Base-by-base conservation (phyloP, 129 eudicot species). In the Saussurea involucrata region DNA sequence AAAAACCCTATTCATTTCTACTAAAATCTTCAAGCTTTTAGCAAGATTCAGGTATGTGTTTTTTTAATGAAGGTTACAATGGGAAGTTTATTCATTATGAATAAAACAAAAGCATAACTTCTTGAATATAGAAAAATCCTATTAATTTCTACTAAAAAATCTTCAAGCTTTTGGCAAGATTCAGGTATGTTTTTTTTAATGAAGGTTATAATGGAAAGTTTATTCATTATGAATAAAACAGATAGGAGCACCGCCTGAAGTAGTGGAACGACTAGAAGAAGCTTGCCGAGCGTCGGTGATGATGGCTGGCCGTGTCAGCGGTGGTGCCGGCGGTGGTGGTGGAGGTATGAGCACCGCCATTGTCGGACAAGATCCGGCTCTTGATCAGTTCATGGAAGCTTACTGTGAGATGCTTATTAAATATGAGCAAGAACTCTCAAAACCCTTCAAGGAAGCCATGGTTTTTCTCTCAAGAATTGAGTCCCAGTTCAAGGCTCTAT, bases 391-490 rank as follows among this genome's bases (percentile, higher is more conserved):
- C 78, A 91, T 94, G 98, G 98, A 94, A 78, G 98, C 98, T 10
- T 94, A 94, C 63, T 94, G 96, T 85, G 98, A 94, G 86, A 94
- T 94, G 98, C 85, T 94, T 29, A 89, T 83, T 0, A 94, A 94
- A 69, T 94, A 94, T 76, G 98, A 94, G 72, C 98, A 91, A 81
- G 98, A 94, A 66, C 91, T 94, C 75, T 82, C 98, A 0, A 94
- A 94, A 82, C 98, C 98, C 84, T 91, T 91, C 64, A 94, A 91
- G 73, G 98, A 94, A 85, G 98, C 98, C 81, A 94, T 94, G 98
- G 80, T 91, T 82, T 94, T 94, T 46, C 97, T 94, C 36, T 91
- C 97, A 7, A 86, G 92, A 83, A 76, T 91, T 34, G 97, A 94
- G 77, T 89, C 83, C 63, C 98, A 94, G 76, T 91, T 94, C 78